phyloP scores from a whole-genome alignment of 2,329 filamentous ascomycete genomes.

The Apiospora koreana region DNA sequence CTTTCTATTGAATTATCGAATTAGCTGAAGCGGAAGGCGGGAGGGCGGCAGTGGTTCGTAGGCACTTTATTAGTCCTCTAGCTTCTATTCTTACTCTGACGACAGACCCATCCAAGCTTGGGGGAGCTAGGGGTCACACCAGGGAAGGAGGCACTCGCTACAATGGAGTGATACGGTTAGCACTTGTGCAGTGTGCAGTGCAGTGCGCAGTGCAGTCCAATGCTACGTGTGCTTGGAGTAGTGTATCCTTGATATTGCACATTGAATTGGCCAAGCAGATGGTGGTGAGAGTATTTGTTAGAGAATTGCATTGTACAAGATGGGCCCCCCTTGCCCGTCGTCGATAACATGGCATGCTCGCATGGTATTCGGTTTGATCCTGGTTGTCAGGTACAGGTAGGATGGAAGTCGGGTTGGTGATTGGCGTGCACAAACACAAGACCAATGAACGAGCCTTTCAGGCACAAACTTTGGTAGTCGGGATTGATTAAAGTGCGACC shows the following conservation, averaged over 20 bases:
- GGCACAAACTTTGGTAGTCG: neutral
- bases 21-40: neutral
- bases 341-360: neutral
- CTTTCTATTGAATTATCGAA: constrained; percentile 9
- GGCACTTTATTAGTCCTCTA: neutral
- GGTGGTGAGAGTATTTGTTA: neutral
- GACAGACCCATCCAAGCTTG: neutral
- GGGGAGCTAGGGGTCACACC: neutral
- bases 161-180: neutral
- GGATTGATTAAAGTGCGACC: neutral
- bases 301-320: neutral
- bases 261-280: neutral
- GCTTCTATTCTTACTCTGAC: neutral
- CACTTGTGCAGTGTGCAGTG: neutral
- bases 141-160: neutral
- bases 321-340: neutral
- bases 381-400: neutral
- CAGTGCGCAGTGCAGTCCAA: neutral
- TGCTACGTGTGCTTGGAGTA: neutral
- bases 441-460: constrained; percentile 1
- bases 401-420: too few species aligned
- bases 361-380: neutral
- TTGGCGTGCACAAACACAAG: neutral
- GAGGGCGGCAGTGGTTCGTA: neutral
- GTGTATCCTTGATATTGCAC: too few species aligned